Conservation (phyloP, 768 basidiomycete species). For the Chalciporus sphaerocephalus region DNA sequence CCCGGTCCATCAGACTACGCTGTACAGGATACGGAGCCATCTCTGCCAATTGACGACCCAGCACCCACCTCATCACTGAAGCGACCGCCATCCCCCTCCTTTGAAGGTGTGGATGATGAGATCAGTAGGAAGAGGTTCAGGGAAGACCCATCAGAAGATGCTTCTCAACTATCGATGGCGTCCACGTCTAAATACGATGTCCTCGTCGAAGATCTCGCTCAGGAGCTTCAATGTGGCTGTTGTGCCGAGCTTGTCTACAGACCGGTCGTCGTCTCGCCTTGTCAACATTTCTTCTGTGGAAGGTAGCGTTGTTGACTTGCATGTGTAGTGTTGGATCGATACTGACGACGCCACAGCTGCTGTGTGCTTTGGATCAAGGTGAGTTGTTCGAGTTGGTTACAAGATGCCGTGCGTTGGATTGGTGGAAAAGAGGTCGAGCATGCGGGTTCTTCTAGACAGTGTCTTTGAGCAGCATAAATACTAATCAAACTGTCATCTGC, state of each 20-base stretch:
- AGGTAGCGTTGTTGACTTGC: conserved; percentile 44
- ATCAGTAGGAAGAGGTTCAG: conserved; percentile 58
- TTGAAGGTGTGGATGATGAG: conserved; percentile 45
- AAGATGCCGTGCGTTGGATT: neutral
- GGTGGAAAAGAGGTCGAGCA: neutral
- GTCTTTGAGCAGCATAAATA: neutral
- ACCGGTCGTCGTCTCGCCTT: conserved; percentile 78
- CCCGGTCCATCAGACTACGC: neutral
- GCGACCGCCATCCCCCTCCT: conserved; percentile 59
- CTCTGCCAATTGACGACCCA: conserved; percentile 11
- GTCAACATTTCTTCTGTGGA: conserved; percentile 90
- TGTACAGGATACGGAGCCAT: neutral
- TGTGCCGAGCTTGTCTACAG: conserved; percentile 78
- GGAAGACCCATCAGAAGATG: conserved; percentile 36
- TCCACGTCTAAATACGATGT: conserved; percentile 21
- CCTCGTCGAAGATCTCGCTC: conserved; percentile 58
- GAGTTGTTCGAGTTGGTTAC: conserved; percentile 38
- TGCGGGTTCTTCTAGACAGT: neutral
- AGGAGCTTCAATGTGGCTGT: conserved; percentile 82
- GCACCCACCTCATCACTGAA: conserved; percentile 39
- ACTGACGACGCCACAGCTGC: conserved; percentile 58
- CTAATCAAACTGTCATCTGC: conserved; percentile 16
- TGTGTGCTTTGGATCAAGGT: conserved; percentile 81
- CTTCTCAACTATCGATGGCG: conserved; percentile 7
- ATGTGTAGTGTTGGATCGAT: conserved; percentile 18